Conservation (phyloP, 495 filamentous ascomycete genomes). For the Aspergillus ostianus region DNA sequence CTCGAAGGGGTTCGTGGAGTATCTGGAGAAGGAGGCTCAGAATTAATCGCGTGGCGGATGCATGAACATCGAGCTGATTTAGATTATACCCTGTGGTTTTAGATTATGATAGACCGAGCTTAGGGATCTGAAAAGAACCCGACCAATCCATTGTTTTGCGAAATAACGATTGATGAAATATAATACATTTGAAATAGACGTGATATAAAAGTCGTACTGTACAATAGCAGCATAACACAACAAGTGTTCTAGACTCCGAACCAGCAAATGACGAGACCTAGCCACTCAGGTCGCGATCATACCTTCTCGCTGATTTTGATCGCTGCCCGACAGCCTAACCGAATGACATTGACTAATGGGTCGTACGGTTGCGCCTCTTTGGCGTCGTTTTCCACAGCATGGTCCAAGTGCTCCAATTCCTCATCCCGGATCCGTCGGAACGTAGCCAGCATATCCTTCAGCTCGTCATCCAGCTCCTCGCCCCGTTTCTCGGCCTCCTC, state of each 20-base stretch:
- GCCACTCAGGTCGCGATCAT: slow-evolving; percentile 31
- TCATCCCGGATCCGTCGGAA: slow-evolving; percentile 89
- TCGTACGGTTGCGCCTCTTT: slow-evolving; percentile 86
- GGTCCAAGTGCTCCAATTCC: slow-evolving; percentile 94
- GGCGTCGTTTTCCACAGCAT: slow-evolving; percentile 88
- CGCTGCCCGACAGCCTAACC: slow-evolving; percentile 81
- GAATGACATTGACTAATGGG: slow-evolving; percentile 82
- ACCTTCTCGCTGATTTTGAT: slow-evolving; percentile 92
- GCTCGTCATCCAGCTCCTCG: slow-evolving; percentile 74
- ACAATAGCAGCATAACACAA: neutral
- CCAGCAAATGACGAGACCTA: neutral
- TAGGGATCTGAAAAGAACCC: neutral
- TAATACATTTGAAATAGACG: slow-evolving; percentile 4
- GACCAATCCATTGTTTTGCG: neutral
- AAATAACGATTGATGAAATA: slow-evolving; percentile 4
- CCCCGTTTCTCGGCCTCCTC: slow-evolving; percentile 60
- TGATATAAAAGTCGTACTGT: slow-evolving; percentile 3
- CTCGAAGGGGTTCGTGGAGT: slow-evolving; percentile 68
- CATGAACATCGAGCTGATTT: neutral
- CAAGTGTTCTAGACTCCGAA: neutral
- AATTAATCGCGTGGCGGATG: slow-evolving; percentile 5
- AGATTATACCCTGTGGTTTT: slow-evolving; percentile 22
- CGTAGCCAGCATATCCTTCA: slow-evolving; percentile 68
- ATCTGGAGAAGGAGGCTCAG: slow-evolving; percentile 31
- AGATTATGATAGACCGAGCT: slow-evolving; percentile 12